Base-by-base conservation (phyloP, 2,329 filamentous ascomycete genomes). In the Sporothrix sp. region DNA sequence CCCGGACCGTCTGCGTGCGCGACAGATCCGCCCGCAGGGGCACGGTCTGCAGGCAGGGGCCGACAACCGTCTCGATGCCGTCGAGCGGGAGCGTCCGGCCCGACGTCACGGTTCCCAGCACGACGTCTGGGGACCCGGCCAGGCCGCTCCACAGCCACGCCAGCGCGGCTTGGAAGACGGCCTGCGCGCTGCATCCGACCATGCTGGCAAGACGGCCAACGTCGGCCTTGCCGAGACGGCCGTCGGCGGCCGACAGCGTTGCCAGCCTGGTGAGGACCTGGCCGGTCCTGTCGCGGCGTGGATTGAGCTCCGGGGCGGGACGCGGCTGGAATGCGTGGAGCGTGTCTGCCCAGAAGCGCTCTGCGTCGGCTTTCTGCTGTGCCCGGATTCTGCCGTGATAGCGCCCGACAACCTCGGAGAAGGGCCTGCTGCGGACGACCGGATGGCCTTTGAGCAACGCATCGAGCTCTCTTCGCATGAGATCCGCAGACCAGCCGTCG, bases 401-500 rank as follows among this genome's bases (percentile, higher is more conserved):
- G 57, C 76, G 77, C 1, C 67, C 62, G 0, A 77, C 68, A n/a
- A 94, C 66, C 0, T 74, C 61, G 0, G 71, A 67, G 58, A 87
- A 95, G 23, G 80, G 72, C 1, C 79, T 77, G 25, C 82, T 71
- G 1, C 58, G 37, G 0, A 57, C 33, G 1, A 68, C 55, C 4
- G 45, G 13, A 1, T 54, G 48, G 8, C 62, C 61, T 25, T 47
- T 45, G 0, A 85, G 59, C 1, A 84, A 57, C 0, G 59, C 60
- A 4, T 75, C 71, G 4, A 95, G 67, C 62, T 95, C 87, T 23
- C 74, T 68, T 13, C 87, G 58, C 0, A 94, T 65, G 27, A 91
- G 70, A 47, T 95, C 85, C 61, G 89, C 75, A 0, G 88, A 90
- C 90, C 90, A 96, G n/a, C 89, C 90, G 64, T 96, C 90, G 61